phyloP scores from a whole-genome alignment of 768 basidiomycete genomes.

The Leccinellum albellum region DNA sequence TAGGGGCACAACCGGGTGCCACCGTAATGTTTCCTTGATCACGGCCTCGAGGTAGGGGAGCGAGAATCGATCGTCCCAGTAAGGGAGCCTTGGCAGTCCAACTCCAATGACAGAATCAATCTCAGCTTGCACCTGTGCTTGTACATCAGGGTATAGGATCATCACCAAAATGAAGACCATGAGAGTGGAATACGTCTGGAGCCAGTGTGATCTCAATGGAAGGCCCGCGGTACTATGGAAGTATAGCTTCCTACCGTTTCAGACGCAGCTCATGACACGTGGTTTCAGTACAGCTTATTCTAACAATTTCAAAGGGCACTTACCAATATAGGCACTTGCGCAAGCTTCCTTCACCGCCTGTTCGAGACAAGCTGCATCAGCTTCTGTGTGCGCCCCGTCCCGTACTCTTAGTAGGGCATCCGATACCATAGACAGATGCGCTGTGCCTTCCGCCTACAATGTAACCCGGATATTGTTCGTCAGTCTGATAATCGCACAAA shows the following conservation, averaged over 20 bases:
- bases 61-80: conserved; percentile 16
- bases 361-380: conserved; percentile 11
- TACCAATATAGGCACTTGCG: conserved; percentile 19
- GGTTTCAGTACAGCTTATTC: conserved; percentile 7
- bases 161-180: conserved; percentile 22
- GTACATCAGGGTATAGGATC: conserved; percentile 26
- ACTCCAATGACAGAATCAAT: conserved; percentile 19
- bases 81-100: conserved; percentile 18
- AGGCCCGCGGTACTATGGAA: not conserved
- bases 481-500: not conserved
- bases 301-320: not conserved
- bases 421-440: conserved; percentile 23
- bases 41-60: conserved; percentile 23
- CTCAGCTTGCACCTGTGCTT: conserved; percentile 17
- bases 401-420: conserved; percentile 16
- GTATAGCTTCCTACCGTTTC: conserved; percentile 18
- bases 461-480: not conserved
- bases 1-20: conserved; percentile 17
- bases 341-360: conserved; percentile 22
- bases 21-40: conserved; percentile 24
- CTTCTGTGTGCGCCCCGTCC: not conserved
- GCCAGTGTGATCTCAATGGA: conserved; percentile 10
- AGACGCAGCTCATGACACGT: conserved; percentile 15
- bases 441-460: conserved; percentile 18
- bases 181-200: conserved; percentile 18